Evolutionary conservation across 169 alveolate species (phyloP), one percentile per base, ranked within the genome.

Genomic region (Cyclospora cayetanensis): DNA sequence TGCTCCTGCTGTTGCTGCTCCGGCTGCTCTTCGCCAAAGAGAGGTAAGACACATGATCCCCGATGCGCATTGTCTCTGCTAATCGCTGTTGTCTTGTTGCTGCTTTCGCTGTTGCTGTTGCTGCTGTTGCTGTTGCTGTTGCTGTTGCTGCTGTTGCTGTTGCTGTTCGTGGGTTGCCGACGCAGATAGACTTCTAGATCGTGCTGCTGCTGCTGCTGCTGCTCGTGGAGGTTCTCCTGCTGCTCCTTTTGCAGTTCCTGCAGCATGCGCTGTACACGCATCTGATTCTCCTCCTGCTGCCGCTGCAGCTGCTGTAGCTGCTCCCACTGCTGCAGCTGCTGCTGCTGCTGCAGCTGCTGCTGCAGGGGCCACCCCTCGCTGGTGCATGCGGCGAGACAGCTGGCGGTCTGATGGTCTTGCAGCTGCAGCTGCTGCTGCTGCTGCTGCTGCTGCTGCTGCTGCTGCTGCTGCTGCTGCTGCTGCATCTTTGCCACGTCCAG

Each of bases 341-440:
- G 72, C 72, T 0, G 72, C 72, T 1, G 72, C 72, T 1, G 72
- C 72, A 22, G 72, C 72, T 1, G n/a, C n/a, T n/a, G n/a, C n/a
- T n/a, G n/a, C 20, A 12, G 11, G 60, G 11, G 60, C 60, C 60
- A 22, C 20, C 20, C 60, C 11, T 22, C 60, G 60, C 20, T 1
- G n/a, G n/a, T n/a, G n/a, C n/a, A n/a, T n/a, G n/a, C n/a, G n/a
- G n/a, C n/a, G n/a, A n/a, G n/a, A n/a, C n/a, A n/a, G n/a, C n/a
- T n/a, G n/a, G n/a, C n/a, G n/a, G n/a, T n/a, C n/a, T n/a, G n/a
- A n/a, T n/a, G n/a, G n/a, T n/a, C n/a, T n/a, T n/a, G n/a, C n/a
- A n/a, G 72, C 72, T 1, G 72, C 72, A 22, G 72, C 72, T 12
- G 72, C 72, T 60, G 29, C 72, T 60, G 72, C 72, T 20, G 72